phyloP scores from a whole-genome alignment of 2,329 filamentous ascomycete genomes.

The Volutella citrinella region DNA sequence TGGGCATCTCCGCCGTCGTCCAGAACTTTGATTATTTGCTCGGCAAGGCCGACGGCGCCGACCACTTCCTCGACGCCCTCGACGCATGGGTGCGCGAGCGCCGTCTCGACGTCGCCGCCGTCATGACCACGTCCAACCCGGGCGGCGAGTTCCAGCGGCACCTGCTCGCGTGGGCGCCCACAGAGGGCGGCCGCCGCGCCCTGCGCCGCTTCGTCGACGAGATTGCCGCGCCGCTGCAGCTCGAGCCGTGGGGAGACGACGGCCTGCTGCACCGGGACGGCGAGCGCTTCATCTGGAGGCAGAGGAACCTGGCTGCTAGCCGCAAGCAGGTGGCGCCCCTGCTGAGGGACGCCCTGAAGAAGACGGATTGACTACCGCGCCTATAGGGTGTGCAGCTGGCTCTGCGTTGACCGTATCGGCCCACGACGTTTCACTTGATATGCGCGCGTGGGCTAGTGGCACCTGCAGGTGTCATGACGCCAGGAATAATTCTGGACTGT shows the following conservation, averaged over 20 bases:
- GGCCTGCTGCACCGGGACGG: conserved; percentile 44
- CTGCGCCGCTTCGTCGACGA: conserved; percentile 51
- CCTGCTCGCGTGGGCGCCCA: conserved; percentile 63
- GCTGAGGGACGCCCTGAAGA: conserved; percentile 54
- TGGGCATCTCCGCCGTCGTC: conserved; percentile 68
- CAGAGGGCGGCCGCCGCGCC: conserved; percentile 44
- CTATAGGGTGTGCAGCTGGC: conserved; percentile 1
- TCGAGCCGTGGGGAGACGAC: conserved; percentile 53
- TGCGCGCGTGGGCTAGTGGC: no score
- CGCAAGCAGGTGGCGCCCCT: conserved; percentile 69
- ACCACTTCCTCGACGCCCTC: conserved; percentile 47
- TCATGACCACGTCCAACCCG: conserved; percentile 67
- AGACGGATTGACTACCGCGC: conserved; percentile 13
- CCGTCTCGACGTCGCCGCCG: conserved; percentile 56
- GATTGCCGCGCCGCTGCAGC: conserved; percentile 47
- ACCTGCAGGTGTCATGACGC: no score
- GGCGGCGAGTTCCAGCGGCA: conserved; percentile 60
- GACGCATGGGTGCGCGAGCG: conserved; percentile 53
- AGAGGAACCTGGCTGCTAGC: conserved; percentile 59
- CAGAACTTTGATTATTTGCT: conserved; percentile 61
- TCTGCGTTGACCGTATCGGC: no score
- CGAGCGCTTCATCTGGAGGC: conserved; percentile 64
- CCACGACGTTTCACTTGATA: no score
- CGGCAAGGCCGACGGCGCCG: conserved; percentile 45
- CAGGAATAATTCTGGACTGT: no score